Percentiles rank a stretch among this genome's conserved stretches.
Conservation (phyloP, 208 protist genomes). For the Leishmania tropica region DNA sequence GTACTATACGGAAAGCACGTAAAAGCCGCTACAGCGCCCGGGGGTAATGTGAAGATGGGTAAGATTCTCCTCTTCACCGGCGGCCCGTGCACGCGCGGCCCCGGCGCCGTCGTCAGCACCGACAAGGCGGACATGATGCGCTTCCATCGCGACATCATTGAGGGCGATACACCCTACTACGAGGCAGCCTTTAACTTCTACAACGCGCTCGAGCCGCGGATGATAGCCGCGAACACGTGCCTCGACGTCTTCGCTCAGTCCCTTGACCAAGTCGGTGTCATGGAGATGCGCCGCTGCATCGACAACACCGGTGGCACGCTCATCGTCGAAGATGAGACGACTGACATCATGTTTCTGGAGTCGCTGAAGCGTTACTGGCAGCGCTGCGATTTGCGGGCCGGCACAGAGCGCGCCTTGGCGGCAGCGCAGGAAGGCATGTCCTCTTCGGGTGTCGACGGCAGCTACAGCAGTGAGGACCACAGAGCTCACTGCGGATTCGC, state of each 20-base stretch:
- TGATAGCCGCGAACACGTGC: constrained; percentile 87
- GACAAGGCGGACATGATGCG: constrained; percentile 97
- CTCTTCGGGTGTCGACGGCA: background rate
- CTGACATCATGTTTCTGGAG: constrained; percentile 80
- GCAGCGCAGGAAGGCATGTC: background rate
- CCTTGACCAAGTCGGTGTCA: constrained; percentile 97
- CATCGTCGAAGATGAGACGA: constrained; percentile 96
- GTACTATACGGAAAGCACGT: constrained; percentile 12
- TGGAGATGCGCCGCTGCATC: constrained; percentile 95
- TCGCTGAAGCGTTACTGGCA: constrained; percentile 81
- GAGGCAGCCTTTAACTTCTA: constrained; percentile 89
- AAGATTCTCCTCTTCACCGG: constrained; percentile 95
- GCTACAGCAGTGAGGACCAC: constrained; percentile 19
- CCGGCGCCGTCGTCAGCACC: constrained; percentile 87
- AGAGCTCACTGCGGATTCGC: constrained; percentile 57
- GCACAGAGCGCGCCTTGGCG: background rate
- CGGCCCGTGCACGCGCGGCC: constrained; percentile 95
- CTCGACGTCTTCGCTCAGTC: constrained; percentile 97
- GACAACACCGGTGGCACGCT: constrained; percentile 94
- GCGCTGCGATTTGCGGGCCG: constrained; percentile 52
- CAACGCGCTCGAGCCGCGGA: constrained; percentile 82
- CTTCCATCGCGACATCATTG: constrained; percentile 96
- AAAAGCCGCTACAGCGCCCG: constrained; percentile 12
- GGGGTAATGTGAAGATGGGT: constrained; percentile 27
- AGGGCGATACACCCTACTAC: constrained; percentile 78